A percentile compares a stretch with the other conserved stretches of the same genome.
phyloP scores from a whole-genome alignment of 306 rosid species.

The Calophaca sinica region DNA sequence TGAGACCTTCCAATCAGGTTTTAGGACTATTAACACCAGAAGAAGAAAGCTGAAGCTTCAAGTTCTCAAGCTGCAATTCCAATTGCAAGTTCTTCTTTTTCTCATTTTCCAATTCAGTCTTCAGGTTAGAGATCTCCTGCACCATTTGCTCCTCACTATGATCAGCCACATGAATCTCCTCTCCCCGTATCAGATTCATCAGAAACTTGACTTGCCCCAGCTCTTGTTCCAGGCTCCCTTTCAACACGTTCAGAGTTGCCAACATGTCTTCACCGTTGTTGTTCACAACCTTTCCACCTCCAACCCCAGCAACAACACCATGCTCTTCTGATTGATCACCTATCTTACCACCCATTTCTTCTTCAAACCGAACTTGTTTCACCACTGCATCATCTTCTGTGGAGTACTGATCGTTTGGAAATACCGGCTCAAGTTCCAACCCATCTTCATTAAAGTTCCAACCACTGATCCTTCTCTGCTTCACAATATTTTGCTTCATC shows the following conservation, averaged over 20 bases:
- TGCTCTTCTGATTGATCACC: not conserved
- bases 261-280: constrained; percentile 42
- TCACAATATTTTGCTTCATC: constrained; percentile 5
- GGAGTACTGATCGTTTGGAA: constrained; percentile 37
- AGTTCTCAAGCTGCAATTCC: constrained; percentile 45
- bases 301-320: not conserved
- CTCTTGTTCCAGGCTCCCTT: constrained; percentile 56
- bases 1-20: not conserved
- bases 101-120: constrained; percentile 46
- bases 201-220: constrained; percentile 42
- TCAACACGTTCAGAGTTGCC: constrained; percentile 43
- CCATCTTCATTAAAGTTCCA: constrained; percentile 80
- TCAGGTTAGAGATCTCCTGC: constrained; percentile 45
- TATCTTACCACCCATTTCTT: constrained; percentile 42
- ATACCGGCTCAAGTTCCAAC: constrained; percentile 62
- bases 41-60: constrained; percentile 41
- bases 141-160: constrained; percentile 6
- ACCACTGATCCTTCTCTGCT: constrained; percentile 64
- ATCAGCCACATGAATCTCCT: constrained; percentile 37
- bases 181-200: constrained; percentile 45
- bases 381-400: not conserved
- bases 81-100: constrained; percentile 41
- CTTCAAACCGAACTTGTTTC: constrained; percentile 49
- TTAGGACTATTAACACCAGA: not conserved
- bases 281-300: not conserved